Conservation (phyloP, 2,329 filamentous ascomycete genomes). For the Pseudogymnoascus sp. region DNA sequence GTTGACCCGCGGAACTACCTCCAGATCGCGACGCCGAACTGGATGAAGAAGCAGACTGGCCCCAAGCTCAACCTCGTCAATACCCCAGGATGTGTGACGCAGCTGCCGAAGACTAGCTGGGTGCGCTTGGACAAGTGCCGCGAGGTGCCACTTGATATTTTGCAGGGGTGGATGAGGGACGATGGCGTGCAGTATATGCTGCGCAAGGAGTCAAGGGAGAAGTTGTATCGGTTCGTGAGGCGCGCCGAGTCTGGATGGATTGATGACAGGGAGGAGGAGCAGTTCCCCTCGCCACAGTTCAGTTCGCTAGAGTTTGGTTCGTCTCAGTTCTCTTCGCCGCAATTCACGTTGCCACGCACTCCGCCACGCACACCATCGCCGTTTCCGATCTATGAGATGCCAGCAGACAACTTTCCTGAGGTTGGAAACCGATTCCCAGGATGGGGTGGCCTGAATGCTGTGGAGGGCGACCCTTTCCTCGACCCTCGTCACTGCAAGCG, state of each 20-base stretch:
- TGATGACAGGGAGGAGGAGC: neutral
- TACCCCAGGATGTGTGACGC: neutral
- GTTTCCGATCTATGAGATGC: neutral
- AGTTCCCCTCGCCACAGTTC: neutral
- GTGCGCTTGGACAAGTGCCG: neutral
- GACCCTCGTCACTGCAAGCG: neutral
- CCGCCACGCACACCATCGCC: neutral
- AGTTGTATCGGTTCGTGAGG: constrained; percentile 1
- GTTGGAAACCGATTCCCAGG: neutral
- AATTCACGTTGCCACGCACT: neutral
- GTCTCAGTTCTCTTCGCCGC: neutral
- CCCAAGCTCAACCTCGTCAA: constrained; percentile 6
- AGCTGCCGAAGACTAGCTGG: neutral
- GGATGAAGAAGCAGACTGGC: neutral
- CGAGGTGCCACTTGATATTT: neutral
- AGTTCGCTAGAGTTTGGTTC: neutral
- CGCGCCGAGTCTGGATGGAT: neutral
- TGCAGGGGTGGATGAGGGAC: constrained; percentile 1
- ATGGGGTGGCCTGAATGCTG: neutral
- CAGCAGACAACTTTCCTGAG: neutral
- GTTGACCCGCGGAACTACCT: constrained; percentile 3
- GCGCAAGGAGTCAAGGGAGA: neutral
- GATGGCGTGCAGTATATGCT: constrained; percentile 3
- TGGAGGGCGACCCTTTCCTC: neutral
- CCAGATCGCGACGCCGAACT: constrained; percentile 5